Evolutionary conservation across 176 grass and related monocot genomes (phyloP).

Genomic region (Tillandsia leiboldiana): DNA sequence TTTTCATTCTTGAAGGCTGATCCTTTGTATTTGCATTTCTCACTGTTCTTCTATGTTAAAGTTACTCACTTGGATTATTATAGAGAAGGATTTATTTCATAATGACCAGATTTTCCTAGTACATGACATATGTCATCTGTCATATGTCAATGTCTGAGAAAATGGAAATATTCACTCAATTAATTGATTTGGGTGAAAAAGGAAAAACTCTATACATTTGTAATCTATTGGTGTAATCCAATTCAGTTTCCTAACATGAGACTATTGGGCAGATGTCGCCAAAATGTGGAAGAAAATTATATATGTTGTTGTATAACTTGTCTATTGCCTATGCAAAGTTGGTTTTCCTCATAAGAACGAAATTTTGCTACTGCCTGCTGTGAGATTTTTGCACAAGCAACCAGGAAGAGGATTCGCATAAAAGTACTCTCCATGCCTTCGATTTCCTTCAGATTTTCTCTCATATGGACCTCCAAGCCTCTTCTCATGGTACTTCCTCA

Average conservation of each 20-base stretch:
- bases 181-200: neutral
- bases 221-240: neutral
- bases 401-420: slow-evolving; percentile 96
- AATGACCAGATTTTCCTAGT: too few species aligned
- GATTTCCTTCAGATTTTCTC: slow-evolving; percentile 40
- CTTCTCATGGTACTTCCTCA: slow-evolving; percentile 51
- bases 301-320: too few species aligned
- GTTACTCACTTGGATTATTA: too few species aligned
- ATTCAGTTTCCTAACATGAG: slow-evolving; percentile 16
- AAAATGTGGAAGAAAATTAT: slow-evolving; percentile 3
- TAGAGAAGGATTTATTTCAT: too few species aligned
- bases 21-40: too few species aligned
- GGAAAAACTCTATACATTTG: neutral
- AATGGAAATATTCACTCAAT: too few species aligned
- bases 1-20: too few species aligned
- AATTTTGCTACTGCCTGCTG: slow-evolving; percentile 14
- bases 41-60: too few species aligned
- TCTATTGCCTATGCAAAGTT: neutral
- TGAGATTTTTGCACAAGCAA: slow-evolving; percentile 69
- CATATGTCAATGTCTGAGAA: too few species aligned
- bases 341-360: slow-evolving; percentile 4
- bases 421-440: slow-evolving; percentile 78
- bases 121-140: too few species aligned
- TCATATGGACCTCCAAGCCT: slow-evolving; percentile 79
- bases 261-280: slow-evolving; percentile 8